Percentiles rank a stretch among this genome's conserved stretches.
Evolutionary conservation across 345 rosid species (phyloP).

Genomic region (Gynandropsis gynandra): DNA sequence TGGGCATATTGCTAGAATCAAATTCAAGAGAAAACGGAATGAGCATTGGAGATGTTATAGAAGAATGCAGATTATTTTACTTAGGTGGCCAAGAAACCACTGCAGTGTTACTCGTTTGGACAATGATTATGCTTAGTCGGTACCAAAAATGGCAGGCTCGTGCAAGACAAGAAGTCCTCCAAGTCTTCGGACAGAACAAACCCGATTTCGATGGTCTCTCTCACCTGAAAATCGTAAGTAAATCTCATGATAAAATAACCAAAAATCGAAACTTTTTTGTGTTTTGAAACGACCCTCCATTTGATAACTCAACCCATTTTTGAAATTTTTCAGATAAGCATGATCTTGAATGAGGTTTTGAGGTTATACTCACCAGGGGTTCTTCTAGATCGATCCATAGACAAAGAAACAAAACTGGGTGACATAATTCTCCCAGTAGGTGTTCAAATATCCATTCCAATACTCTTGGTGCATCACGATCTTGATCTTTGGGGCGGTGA

Average conservation of each 20-base stretch:
- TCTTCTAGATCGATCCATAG: conserved; percentile 17
- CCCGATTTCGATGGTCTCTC: conserved; percentile 34
- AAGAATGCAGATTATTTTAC: conserved; percentile 67
- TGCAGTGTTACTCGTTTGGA: conserved; percentile 57
- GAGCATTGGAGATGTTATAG: conserved; percentile 46
- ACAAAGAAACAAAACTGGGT: conserved; percentile 38
- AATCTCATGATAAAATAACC: no score
- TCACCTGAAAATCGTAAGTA: conserved; percentile 45
- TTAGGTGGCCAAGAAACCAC: conserved; percentile 74
- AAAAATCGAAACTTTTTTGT: not conserved
- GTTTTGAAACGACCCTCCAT: not conserved
- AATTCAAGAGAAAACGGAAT: conserved; percentile 27
- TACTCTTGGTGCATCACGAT: conserved; percentile 38
- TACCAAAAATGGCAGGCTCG: conserved; percentile 54
- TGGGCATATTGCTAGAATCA: conserved; percentile 40
- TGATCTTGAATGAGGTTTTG: conserved; percentile 31
- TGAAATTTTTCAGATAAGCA: conserved; percentile 18
- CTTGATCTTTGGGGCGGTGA: conserved; percentile 50
- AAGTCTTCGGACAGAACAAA: conserved; percentile 33
- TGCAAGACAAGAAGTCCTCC: conserved; percentile 60
- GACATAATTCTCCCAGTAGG: conserved; percentile 36
- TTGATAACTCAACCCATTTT: no score
- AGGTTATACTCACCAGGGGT: conserved; percentile 30
- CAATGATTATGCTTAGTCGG: conserved; percentile 43
- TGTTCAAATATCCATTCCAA: conserved; percentile 25